Evolutionary conservation across 352 stramenopile species (phyloP), one percentile per base, ranked within the genome.

Genomic region (Phytophthora brassicae): DNA sequence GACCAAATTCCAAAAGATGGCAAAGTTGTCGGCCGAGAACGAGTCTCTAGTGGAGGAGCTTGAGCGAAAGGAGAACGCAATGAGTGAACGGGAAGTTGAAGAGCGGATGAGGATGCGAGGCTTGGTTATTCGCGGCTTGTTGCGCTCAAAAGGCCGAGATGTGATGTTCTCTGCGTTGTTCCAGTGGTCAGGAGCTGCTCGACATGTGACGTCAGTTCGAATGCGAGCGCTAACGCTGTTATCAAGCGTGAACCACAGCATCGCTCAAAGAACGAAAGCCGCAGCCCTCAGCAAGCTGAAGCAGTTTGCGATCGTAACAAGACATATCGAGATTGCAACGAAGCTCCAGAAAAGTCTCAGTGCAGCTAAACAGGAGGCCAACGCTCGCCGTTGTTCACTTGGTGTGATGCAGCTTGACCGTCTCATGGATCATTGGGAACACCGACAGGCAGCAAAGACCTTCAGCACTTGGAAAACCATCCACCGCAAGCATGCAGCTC

Each of bases 1-100:
- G 7, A 72, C 65, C 47, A 88, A 87, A 29, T 87, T 88, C 56
- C 78, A 88, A 44, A 84, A 81, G 46, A 84, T 90, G 74, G 76
- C 76, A 4, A 79, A 84, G 29, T 39, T 90, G 14, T 79, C 77
- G 4, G 68, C 75, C 0, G 80, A 89, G 42, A 87, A 88, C 33
- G 73, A 89, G 35, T 77, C 72, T 0, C 64, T 89, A 7, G 60
- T 78, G 41, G 66, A 86, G 11, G 76, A 88, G 31, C 49, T 88
- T 11, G 68, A 82, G 58, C 68, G 70, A 11, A 79, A 74, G 31
- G 72, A 86, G 16, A 60, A 68, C 19, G 53, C 64, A 14, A 63
- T 70, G 23, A 70, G 47, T 0, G 70, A 84, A n/a, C 57, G 64
- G 9, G 62, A 71, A 19, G 52, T 63, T 9, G 56, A 72, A 13